A percentile compares a stretch with the other conserved stretches of the same genome.
These are phyloP conservation scores for Tephrocybe sp. DNA, from an alignment of 768 basidiomycete species.

Conservation along the genomic window DNA sequence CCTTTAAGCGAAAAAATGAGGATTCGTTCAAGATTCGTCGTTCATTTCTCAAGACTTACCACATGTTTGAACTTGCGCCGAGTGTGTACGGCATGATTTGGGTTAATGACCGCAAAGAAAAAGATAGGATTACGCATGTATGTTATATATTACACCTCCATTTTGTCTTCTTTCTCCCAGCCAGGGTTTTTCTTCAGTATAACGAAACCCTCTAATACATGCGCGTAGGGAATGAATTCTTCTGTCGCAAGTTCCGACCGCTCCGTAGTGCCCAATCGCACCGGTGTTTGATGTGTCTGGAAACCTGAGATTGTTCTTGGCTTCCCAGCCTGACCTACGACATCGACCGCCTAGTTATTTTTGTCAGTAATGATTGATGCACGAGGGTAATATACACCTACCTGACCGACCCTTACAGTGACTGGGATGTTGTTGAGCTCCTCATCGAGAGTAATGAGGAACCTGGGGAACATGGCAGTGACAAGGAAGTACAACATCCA, in stretches of 20 bases:
- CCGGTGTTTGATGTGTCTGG: constrained; percentile 97
- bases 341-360: constrained; percentile 78
- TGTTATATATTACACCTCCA: constrained; percentile 59
- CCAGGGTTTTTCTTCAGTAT: constrained; percentile 91
- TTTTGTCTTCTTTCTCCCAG: constrained; percentile 82
- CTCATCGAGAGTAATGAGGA: constrained; percentile 96
- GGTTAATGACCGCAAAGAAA: too few relatives aligned
- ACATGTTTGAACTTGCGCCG: too few relatives aligned
- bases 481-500: constrained; percentile 99
- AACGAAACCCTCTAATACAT: constrained; percentile 90
- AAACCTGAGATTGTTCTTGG: constrained; percentile 95
- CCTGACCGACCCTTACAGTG: constrained; percentile 93
- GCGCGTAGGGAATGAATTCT: constrained; percentile 88
- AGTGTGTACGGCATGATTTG: too few relatives aligned
- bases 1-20: too few relatives aligned
- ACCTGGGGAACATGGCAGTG: constrained; percentile 96
- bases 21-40: too few relatives aligned
- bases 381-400: constrained; percentile 28
- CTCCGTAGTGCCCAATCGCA: constrained; percentile 91
- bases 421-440: constrained; percentile 82
- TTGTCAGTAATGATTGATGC: not conserved
- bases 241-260: constrained; percentile 95
- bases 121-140: constrained; percentile 11
- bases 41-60: too few relatives aligned
- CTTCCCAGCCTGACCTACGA: constrained; percentile 97